Base-by-base conservation (phyloP, 371 early-diverging fungal species). In the Rhizopus stolonifer region DNA sequence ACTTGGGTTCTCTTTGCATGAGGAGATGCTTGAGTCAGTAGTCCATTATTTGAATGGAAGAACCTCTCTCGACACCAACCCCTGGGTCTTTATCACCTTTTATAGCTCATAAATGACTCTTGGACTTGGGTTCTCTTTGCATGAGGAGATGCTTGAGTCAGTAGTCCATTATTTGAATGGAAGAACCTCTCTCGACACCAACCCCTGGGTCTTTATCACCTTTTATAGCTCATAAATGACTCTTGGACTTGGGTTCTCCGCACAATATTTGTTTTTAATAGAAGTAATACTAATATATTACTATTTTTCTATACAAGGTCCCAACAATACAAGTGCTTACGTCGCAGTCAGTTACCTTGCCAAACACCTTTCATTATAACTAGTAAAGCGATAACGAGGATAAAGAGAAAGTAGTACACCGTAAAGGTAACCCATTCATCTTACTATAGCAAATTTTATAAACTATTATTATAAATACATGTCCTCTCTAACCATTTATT, bases 11-110 rank as follows among this genome's bases (percentile, higher is more conserved):
- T 49, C 49, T 34, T 34, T 34, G 34, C 34, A 34, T 31, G 34
- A 53, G 44, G 53, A 53, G 53, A 53, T 53, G 53, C 53, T 53
- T 53, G 53, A 53, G 53, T 53, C 53, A 53, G 53, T 53, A 53
- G 45, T 34, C 53, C 46, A 53, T 36, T n/a, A 21, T 53, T 53
- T 26, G 34, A 36, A 36, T 53, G 46, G 53, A 44, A 10, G 53
- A 53, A 53, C 45, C 53, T 45, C 53, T 53, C 46, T 53, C 7
- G 53, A 53, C 46, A 53, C 53, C 53, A 45, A 53, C 45, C 53
- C 53, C 18, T 53, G 53, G 26, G 53, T 46, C 19, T 53, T 49
- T 49, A 24, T 49, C 36, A 36, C 24, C 24, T 23, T 49, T 34
- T 34, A 49, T 49, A 36, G 25, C 15, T 23, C 36, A 49, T 36